These are phyloP conservation scores for Arabidopsis thaliana DNA, from an alignment of 345 rosid species.

Conservation along the genomic window TAIR10.1 NC_003071.7:7696501-7697000, in stretches of 20 bases:
- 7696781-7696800: neutral
- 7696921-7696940: too few species aligned
- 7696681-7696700: conserved; percentile 17
- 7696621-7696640: neutral
- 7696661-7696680: neutral
- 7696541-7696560: conserved; percentile 40
- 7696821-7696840: neutral
- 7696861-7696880: too few species aligned
- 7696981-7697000: too few species aligned
- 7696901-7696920: too few species aligned
- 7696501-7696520: conserved; percentile 1
- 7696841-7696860: neutral
- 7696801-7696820: neutral
- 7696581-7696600: conserved; percentile 13
- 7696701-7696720: neutral
- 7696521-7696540: conserved; percentile 1
- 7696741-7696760: too few species aligned
- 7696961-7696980: too few species aligned
- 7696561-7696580: conserved; percentile 44
- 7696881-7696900: too few species aligned
- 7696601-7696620: neutral
- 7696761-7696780: neutral
- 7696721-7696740: neutral
- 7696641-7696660: neutral
- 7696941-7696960: too few species aligned